Conservation (phyloP, 2,329 filamentous ascomycete species). For the Colletotrichum eleusines region DNA sequence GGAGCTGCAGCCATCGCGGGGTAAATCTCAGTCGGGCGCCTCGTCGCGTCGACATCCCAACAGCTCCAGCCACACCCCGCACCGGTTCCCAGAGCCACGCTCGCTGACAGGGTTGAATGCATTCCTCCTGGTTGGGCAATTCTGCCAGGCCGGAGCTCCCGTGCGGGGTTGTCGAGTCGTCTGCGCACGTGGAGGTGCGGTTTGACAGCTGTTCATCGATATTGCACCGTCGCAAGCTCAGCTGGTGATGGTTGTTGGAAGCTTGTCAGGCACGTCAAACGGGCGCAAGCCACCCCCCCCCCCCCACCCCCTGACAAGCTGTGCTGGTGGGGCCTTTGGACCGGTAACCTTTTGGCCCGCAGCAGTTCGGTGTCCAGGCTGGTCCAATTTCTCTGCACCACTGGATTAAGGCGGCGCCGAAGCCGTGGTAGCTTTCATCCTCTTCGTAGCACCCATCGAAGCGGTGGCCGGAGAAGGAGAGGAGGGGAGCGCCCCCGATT, state of each 20-base stretch:
- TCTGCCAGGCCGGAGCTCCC: background rate
- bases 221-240: background rate
- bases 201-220: background rate
- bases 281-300: no score
- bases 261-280: background rate
- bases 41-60: background rate
- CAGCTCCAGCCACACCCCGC: background rate
- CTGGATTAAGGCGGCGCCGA: background rate
- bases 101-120: background rate
- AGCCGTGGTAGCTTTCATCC: background rate
- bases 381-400: conserved; percentile 8
- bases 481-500: conserved; percentile 7
- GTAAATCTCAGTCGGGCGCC: background rate
- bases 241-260: conserved; percentile 5
- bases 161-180: background rate
- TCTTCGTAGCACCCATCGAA: background rate
- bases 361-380: conserved; percentile 7
- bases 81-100: background rate
- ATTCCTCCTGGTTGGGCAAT: background rate
- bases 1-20: conserved; percentile 3
- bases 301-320: conserved; percentile 18
- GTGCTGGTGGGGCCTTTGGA: conserved; percentile 5
- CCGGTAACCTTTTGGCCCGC: background rate
- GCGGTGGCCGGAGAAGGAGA: background rate
- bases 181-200: conserved; percentile 11